A percentile compares a stretch with the other conserved stretches of the same genome.
These are phyloP conservation scores for Dactylella cylindrospora DNA, from an alignment of 2,329 filamentous ascomycete species.

Conservation along the genomic window DNA sequence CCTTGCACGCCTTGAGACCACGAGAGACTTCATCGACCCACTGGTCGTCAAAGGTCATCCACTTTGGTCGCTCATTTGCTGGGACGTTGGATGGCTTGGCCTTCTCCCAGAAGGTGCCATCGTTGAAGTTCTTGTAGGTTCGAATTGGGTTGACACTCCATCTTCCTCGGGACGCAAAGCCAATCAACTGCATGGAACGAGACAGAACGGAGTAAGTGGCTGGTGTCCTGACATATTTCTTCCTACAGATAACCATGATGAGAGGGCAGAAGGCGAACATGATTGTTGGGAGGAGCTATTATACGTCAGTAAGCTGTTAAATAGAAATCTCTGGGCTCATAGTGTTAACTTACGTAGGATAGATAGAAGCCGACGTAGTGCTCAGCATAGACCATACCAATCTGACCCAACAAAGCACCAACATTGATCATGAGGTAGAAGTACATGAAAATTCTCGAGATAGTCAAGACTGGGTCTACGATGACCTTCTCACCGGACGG, in stretches of 20 bases:
- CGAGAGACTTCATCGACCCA: slow-evolving; percentile 48
- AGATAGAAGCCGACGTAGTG: slow-evolving; percentile 59
- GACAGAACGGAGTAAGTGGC: slow-evolving; percentile 72
- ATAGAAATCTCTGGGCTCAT: no score
- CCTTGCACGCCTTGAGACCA: slow-evolving; percentile 47
- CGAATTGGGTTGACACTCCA: slow-evolving; percentile 64
- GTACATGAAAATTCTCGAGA: slow-evolving; percentile 50
- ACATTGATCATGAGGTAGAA: slow-evolving; percentile 62
- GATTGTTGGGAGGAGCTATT: slow-evolving; percentile 66
- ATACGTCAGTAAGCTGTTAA: no score
- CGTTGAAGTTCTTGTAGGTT: slow-evolving; percentile 62
- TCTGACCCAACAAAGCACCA: slow-evolving; percentile 57
- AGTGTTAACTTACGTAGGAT: slow-evolving; percentile 51
- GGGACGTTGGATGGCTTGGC: slow-evolving; percentile 68
- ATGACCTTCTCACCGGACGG: slow-evolving; percentile 50
- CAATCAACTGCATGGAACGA: slow-evolving; percentile 66
- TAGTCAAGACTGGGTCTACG: slow-evolving; percentile 51
- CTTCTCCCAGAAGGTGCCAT: slow-evolving; percentile 65
- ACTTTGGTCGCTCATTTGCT: slow-evolving; percentile 60
- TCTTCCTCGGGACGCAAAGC: slow-evolving; percentile 64
- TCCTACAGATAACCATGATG: slow-evolving; percentile 63
- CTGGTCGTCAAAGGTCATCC: slow-evolving; percentile 51
- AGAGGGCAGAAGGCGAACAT: slow-evolving; percentile 65
- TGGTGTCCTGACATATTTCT: slow-evolving; percentile 64
- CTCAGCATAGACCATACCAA: slow-evolving; percentile 59